Evolutionary conservation across 2,329 filamentous ascomycete genomes (phyloP), one percentile per base, ranked within the genome.

Genomic region (Claviceps digitariae): DNA sequence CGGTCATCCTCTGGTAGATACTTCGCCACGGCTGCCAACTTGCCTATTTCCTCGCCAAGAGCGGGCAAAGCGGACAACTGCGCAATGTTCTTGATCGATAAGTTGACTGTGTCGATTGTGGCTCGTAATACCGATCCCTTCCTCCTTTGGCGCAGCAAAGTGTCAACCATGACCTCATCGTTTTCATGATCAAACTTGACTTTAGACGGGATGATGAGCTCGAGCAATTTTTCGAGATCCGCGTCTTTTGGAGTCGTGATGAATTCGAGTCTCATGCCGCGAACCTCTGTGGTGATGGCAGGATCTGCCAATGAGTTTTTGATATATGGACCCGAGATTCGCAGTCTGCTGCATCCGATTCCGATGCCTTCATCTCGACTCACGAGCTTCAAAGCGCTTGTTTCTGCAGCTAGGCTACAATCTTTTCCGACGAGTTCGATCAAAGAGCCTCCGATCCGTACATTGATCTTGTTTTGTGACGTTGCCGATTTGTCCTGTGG

Each of bases 1-100:
- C 90, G 81, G 61, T 98, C 91, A 67, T 98, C 93, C 60, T 98
- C 91, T 0, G 93, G 91, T 2, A 98, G 75, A 65, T 97, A 97
- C 64, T 96, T 97, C 7, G 91, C 81, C 27, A 98, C 89, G 0
- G 83, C 90, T 0, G 90, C 87, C 5, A 98, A 74, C 59, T 86
- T 88, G 6, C 84, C 77, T 49, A 97, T 66, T 62, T 98, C 93
- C 57, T 87, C 83, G 0, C 79, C 84, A 9, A 98, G 76, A 12
- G 77, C 76, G 8, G 84, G 79, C 15, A 98, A 73, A 44, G 80
- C 78, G 10, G 79, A 73, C 17, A 95, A 70, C 58, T 85, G 81
- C 12, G 79, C 72, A 41, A 88, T 68, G 56, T 83, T 81, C 8
- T 75, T 74, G 17, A 93, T 70, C 4, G 77, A 73, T 23, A 84